These are phyloP conservation scores for Hyparrhenia diplandra DNA, from an alignment of 176 grass and related monocot genomes.

Conservation along the genomic window DNA sequence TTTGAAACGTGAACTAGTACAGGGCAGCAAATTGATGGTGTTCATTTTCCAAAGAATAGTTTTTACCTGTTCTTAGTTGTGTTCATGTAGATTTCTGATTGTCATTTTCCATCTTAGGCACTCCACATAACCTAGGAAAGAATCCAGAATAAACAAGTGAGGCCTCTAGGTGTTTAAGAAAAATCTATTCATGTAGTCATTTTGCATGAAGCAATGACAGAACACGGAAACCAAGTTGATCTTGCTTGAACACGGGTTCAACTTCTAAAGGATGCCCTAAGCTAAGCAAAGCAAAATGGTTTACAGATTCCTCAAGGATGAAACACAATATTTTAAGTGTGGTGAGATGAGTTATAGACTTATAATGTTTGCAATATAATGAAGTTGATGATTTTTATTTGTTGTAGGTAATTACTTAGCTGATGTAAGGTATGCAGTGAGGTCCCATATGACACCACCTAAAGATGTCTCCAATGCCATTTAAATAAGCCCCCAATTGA, in stretches of 20 bases:
- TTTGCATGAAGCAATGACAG: conserved; percentile 11
- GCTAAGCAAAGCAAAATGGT: background rate
- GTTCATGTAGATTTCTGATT: background rate
- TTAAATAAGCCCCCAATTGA: background rate
- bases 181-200: background rate
- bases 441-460: background rate
- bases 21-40: background rate
- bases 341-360: background rate
- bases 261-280: background rate
- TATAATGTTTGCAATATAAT: background rate
- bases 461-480: background rate
- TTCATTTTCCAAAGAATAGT: background rate
- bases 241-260: background rate
- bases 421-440: conserved; percentile 15
- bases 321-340: background rate
- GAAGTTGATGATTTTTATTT: conserved; percentile 7
- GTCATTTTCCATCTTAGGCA: background rate
- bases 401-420: background rate
- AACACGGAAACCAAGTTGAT: background rate
- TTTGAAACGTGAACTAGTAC: background rate
- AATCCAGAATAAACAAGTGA: background rate
- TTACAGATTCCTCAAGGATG: background rate
- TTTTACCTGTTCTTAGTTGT: background rate
- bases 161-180: background rate
- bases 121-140: background rate